Percentiles rank a stretch among this genome's conserved stretches.
These are phyloP conservation scores for Lecanicillium sp. DNA, from an alignment of 2,329 filamentous ascomycete genomes.

Conservation along the genomic window DNA sequence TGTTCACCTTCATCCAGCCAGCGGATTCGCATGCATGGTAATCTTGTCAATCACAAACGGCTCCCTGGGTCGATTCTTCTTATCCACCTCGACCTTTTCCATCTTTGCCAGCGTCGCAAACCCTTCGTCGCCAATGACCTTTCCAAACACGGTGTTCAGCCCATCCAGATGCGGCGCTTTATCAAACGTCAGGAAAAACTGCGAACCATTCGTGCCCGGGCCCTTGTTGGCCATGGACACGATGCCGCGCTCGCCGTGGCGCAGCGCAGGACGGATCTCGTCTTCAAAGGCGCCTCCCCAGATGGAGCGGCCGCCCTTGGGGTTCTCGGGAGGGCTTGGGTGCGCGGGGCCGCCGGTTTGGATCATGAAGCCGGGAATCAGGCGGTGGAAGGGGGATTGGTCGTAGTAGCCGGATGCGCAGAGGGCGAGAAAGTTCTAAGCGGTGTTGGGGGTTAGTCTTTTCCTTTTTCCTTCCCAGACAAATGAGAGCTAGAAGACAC, in stretches of 20 bases:
- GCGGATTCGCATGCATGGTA: constrained; percentile 71
- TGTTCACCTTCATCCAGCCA: constrained; percentile 45
- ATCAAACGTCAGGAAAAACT: constrained; percentile 76
- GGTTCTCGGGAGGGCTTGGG: constrained; percentile 43
- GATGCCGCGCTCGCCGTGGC: constrained; percentile 60
- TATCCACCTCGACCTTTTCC: constrained; percentile 65
- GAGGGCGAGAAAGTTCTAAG: constrained; percentile 86
- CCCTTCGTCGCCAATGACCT: constrained; percentile 58
- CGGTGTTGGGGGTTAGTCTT: constrained; percentile 12
- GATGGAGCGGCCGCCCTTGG: constrained; percentile 64
- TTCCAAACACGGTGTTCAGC: constrained; percentile 77
- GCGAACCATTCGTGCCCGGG: constrained; percentile 63
- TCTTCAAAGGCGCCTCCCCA: constrained; percentile 70
- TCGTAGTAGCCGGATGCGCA: constrained; percentile 75
- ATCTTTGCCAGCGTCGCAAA: constrained; percentile 60
- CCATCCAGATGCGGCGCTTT: constrained; percentile 75
- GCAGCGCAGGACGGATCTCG: constrained; percentile 64
- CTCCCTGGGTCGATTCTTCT: constrained; percentile 66
- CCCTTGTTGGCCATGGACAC: constrained; percentile 76
- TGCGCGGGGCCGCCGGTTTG: constrained; percentile 62
- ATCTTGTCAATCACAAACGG: constrained; percentile 58
- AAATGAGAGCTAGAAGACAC: background rate
- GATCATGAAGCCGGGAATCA: constrained; percentile 74
- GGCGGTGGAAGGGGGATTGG: constrained; percentile 66
- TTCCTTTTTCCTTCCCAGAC: too few species aligned